phyloP scores from a whole-genome alignment of 208 protist genomes.

The Phytomonas sp. region DNA sequence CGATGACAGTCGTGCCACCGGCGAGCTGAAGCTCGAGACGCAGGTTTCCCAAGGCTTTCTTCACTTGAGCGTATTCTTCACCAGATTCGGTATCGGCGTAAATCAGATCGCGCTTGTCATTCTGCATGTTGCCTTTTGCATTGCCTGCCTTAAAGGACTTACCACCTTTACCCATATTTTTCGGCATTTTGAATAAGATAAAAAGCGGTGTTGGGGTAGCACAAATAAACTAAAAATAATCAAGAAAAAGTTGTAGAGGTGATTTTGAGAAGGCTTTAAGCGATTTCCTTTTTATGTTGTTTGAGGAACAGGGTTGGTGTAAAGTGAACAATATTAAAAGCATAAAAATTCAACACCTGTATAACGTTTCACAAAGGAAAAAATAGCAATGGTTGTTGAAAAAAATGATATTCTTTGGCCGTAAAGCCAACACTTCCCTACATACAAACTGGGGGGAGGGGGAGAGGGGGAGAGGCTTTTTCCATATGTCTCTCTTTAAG shows the following conservation, averaged over 20 bases:
- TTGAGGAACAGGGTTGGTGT: too few relatives aligned
- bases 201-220: slow-evolving; percentile 8
- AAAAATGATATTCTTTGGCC: too few relatives aligned
- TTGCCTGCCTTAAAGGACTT: slow-evolving; percentile 96
- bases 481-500: too few relatives aligned
- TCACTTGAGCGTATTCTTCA: slow-evolving; percentile 98
- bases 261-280: too few relatives aligned
- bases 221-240: slow-evolving; percentile 20
- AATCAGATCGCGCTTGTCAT: slow-evolving; percentile 94
- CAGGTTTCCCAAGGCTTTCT: slow-evolving; percentile 96
- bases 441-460: too few relatives aligned
- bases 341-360: neutral
- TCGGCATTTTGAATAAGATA: slow-evolving; percentile 67
- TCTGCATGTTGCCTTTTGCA: slow-evolving; percentile 91
- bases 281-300: too few relatives aligned
- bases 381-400: too few relatives aligned
- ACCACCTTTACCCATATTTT: slow-evolving; percentile 92
- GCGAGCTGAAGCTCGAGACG: slow-evolving; percentile 91
- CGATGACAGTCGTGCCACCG: slow-evolving; percentile 66
- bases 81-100: slow-evolving; percentile 92
- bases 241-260: slow-evolving; percentile 3
- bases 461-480: too few relatives aligned
- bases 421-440: too few relatives aligned
- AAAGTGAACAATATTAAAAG: too few relatives aligned
- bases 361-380: slow-evolving; percentile 6